Base-by-base conservation (phyloP, 2,329 filamentous ascomycete species). In the Phialophora tarda region DNA sequence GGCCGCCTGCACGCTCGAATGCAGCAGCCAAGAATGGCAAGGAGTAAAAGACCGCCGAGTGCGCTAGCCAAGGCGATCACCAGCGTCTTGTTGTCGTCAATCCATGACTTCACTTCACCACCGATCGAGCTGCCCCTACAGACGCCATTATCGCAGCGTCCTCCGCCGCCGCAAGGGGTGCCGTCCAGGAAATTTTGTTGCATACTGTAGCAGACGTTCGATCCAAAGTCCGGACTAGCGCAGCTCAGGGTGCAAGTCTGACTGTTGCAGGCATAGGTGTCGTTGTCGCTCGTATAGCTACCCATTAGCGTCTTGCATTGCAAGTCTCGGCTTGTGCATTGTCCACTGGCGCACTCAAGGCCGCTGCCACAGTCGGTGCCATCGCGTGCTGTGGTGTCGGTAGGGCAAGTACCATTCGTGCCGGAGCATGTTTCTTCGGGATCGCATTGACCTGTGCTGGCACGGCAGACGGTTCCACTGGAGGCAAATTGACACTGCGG, bases 121-220 rank as follows among this genome's bases (percentile, higher is more conserved):
- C 84, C 83, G 1, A 91, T 84, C 30, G 86, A 89, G 41, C 87
- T 82, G 68, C 92, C 93, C 73, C 85, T 78, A 79, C 95, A 99
- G 72, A 83, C 81, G 51, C 95, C 95, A 73, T 93, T 94, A 59
- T 78, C 76, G 78, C 95, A 99, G 64, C 82, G 84, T 6, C 95
- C 95, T 62, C 92, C 91, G 21, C 90, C 91, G 60, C 88, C 85
- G 76, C 95, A 99, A 1, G 86, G 81, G 0, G 95, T 98, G 21
- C 95, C 95, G 75, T 99, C 95, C 32, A 98, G 82, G 79, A 96
- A 98, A 79, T 96, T 95, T 76, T 97, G 93, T 76, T 91, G 89
- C 80, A 96, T 86, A 24, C 85, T 85, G 67, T 90, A 89, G 78
- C 92, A 97, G 7, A 85, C 83, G 65, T 86, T 85, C 5, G 81